Evolutionary conservation across 2,329 filamentous ascomycete species (phyloP).

Genomic region (Fusarium nanum): DNA sequence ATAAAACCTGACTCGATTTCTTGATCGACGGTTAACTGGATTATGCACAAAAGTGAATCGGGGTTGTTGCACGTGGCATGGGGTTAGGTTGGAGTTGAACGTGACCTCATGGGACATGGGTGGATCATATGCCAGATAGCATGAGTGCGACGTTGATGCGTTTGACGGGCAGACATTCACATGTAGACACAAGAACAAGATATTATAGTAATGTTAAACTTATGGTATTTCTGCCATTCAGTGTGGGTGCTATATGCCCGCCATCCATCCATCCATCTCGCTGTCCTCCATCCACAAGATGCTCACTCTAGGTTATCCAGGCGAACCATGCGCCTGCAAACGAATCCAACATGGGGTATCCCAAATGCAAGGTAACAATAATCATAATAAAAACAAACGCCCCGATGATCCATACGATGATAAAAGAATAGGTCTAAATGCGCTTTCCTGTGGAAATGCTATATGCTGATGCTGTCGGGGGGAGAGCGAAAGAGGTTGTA

Average conservation of each 20-base stretch:
- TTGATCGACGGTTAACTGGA: neutral
- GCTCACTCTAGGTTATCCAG: constrained; percentile 8
- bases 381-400: constrained; percentile 34
- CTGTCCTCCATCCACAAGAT: neutral
- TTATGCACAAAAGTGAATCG: constrained; percentile 15
- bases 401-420: constrained; percentile 12
- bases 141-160: constrained; percentile 35
- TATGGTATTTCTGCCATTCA: constrained; percentile 56
- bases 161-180: neutral
- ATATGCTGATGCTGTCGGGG: constrained; percentile 24
- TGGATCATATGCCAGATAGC: constrained; percentile 42
- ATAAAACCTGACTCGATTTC: neutral
- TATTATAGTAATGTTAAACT: constrained; percentile 31
- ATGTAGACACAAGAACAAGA: neutral
- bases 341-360: constrained; percentile 42
- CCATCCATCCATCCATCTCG: constrained; percentile 7
- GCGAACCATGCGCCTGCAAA: constrained; percentile 1
- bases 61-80: constrained; percentile 28
- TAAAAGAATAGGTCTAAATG: constrained; percentile 39
- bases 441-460: constrained; percentile 28
- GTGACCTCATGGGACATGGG: constrained; percentile 46
- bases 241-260: constrained; percentile 45
- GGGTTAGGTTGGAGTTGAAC: constrained; percentile 1
- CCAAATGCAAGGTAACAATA: constrained; percentile 34
- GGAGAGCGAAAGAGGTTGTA: constrained; percentile 30